These are phyloP conservation scores for Stropharia rugosoannulata DNA, from an alignment of 768 basidiomycete species.

Conservation along the genomic window DNA sequence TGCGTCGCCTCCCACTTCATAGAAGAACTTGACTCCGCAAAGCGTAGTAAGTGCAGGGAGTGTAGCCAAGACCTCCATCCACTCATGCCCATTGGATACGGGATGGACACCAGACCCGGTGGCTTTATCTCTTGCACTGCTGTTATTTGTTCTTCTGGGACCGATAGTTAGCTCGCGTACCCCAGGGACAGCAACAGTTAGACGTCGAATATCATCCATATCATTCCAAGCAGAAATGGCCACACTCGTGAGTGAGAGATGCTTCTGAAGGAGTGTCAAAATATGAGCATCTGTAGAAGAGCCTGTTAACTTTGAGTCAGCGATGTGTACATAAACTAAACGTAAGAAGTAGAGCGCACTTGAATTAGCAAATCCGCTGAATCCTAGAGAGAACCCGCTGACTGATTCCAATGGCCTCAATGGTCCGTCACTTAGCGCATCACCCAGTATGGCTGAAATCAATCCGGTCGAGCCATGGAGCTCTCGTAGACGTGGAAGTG, in stretches of 20 bases:
- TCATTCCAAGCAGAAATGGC: conserved; percentile 61
- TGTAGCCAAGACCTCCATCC: conserved; percentile 53
- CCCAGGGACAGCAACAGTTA: conserved; percentile 46
- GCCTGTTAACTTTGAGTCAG: conserved; percentile 16
- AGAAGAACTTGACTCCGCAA: conserved; percentile 67
- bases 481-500: conserved; percentile 37
- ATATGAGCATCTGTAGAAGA: conserved; percentile 28
- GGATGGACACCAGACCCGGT: conserved; percentile 6
- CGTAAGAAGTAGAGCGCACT: too few relatives aligned
- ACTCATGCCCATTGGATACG: conserved; percentile 51
- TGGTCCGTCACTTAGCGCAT: too few relatives aligned
- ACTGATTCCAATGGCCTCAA: too few relatives aligned
- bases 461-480: too few relatives aligned
- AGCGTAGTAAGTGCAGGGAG: conserved; percentile 56
- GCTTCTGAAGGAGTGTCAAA: conserved; percentile 38
- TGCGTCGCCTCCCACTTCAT: conserved; percentile 40
- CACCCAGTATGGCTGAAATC: too few relatives aligned
- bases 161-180: conserved; percentile 59
- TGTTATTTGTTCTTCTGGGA: conserved; percentile 18
- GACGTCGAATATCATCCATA: conserved; percentile 54
- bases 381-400: too few relatives aligned
- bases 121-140: neutral
- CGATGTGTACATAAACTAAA: too few relatives aligned
- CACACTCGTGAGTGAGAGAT: conserved; percentile 40
- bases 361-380: too few relatives aligned